Evolutionary conservation across 306 rosid genomes (phyloP), one percentile per base, ranked within the genome.

Genomic region (Castanea crenata): DNA sequence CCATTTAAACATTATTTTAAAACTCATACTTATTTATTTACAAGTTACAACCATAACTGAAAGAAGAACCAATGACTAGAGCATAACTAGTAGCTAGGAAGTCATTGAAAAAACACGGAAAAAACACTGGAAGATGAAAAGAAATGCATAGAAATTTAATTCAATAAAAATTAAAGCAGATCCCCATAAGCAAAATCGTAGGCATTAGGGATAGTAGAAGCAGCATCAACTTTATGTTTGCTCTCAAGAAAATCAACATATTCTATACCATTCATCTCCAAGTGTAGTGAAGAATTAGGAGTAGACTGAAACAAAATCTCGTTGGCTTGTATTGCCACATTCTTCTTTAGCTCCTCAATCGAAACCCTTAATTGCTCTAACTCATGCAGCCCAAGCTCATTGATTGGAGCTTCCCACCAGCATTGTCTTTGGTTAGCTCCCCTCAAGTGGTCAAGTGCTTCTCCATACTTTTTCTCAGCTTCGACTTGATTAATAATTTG

Each of bases 351-450:
- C 16, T 90, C 91, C 76, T 90, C 95, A 81, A 87, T 20, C 2
- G 92, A 79, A 29, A 38, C 74, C 78, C 73, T 77, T 23, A 92
- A 21, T 57, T 76, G 83, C 12, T 79, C 75, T 19, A 90, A 63
- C 73, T 85, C 88, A 35, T 78, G 58, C 41, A 86, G 27, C 2
- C 86, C 87, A 65, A 87, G 84, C 3, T 90, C 89, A 46, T 83
- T 88, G 68, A 87, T 34, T 5, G 89, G 85, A 5, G 35, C 72
- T 68, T 92, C 92, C 95, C 92, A 88, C 95, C 95, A 92, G 55
- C 79, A 77, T 11, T 85, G 86, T 3, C 62, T 82, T 44, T 81
- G 80, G 57, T 84, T 82, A 1, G 79, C 80, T 52, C 76, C 84
- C 35, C 84, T 78, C 81, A 76, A 71, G 4, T 85, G 76, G 4